phyloP scores from a whole-genome alignment of 768 basidiomycete genomes.

The Zangia roseola region DNA sequence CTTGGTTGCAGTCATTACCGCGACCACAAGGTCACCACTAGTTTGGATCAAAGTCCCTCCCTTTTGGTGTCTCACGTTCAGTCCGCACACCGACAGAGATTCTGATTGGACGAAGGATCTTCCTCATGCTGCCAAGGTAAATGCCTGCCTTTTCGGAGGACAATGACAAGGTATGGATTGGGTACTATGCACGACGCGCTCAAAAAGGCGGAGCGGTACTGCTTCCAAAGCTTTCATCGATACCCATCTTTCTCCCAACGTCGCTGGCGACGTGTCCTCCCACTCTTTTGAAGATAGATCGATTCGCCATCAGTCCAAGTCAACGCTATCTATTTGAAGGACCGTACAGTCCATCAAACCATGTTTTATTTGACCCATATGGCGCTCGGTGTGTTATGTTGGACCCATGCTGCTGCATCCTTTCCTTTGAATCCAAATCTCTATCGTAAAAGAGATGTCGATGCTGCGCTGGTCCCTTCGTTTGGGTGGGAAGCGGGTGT shows the following conservation, averaged over 20 bases:
- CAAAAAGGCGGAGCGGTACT: constrained; percentile 1
- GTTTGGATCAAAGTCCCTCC: not conserved
- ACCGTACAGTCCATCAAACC: not conserved
- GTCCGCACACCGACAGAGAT: no score
- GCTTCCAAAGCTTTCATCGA: not conserved
- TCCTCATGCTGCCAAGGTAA: not conserved
- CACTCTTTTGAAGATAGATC: constrained; percentile 5
- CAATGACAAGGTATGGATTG: constrained; percentile 4
- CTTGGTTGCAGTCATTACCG: constrained; percentile 1
- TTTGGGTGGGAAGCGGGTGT: constrained; percentile 56
- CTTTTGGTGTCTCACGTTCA: no score
- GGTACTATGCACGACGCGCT: not conserved
- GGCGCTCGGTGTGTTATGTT: constrained; percentile 10
- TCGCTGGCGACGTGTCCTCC: constrained; percentile 20
- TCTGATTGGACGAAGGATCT: no score
- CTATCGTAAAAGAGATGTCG: constrained; percentile 42
- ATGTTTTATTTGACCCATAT: constrained; percentile 12
- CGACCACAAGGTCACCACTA: constrained; percentile 3
- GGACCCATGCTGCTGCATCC: constrained; percentile 4
- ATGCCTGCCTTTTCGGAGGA: constrained; percentile 15
- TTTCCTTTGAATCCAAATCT: constrained; percentile 15
- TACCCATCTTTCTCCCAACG: constrained; percentile 7
- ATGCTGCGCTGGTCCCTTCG: constrained; percentile 55
- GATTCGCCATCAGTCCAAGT: not conserved
- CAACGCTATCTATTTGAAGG: no score